Conservation (phyloP, 163 green algal species). For the Coccomyxa subellipsoidea region DNA sequence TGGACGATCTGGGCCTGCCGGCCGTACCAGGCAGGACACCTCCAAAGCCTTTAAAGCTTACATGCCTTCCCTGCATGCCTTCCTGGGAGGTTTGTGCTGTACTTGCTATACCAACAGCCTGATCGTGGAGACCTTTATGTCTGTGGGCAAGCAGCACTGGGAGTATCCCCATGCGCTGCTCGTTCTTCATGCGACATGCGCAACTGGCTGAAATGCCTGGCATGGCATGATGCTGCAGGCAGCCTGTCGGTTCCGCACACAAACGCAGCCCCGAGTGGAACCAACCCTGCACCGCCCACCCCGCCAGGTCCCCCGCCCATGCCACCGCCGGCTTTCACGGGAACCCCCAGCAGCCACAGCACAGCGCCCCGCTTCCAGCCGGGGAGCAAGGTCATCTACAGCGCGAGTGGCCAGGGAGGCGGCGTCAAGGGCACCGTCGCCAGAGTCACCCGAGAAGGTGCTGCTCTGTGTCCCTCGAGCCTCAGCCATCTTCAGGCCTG, state of each 20-base stretch:
- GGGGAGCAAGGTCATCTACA: neutral
- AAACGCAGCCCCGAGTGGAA: neutral
- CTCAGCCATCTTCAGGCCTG: neutral
- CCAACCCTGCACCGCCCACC: neutral
- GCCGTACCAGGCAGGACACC: slow-evolving; percentile 19
- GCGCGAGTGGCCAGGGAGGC: neutral
- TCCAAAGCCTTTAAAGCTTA: neutral
- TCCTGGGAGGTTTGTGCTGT: no score
- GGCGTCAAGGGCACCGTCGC: neutral
- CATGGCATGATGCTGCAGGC: neutral
- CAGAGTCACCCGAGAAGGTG: neutral
- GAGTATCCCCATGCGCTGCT: neutral
- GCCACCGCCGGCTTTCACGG: neutral
- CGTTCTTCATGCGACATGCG: no score
- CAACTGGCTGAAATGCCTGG: neutral
- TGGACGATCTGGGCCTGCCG: slow-evolving; percentile 34
- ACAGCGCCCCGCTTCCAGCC: neutral
- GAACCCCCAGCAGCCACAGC: slow-evolving; percentile 15
- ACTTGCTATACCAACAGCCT: neutral
- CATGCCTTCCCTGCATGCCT: no score
- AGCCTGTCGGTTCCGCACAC: neutral
- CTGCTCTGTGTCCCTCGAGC: no score
- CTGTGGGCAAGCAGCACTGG: neutral
- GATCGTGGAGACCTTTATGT: no score
- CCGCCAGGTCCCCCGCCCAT: neutral